Evolutionary conservation across 352 stramenopile genomes (phyloP), one percentile per base, ranked within the genome.

Genomic region (Globisporangium spiculum): DNA sequence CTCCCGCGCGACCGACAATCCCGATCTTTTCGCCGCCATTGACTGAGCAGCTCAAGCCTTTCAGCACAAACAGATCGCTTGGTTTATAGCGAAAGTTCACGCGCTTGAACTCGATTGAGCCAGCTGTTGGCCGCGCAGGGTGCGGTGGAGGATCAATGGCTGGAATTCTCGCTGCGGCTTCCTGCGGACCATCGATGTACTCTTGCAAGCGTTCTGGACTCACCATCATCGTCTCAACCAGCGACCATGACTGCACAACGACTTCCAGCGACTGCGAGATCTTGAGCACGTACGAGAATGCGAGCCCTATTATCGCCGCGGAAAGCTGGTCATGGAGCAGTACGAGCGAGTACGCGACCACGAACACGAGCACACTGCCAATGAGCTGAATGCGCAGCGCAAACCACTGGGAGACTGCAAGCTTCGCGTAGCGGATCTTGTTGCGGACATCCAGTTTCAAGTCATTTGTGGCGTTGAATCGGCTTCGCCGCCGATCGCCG

Each of bases 281-380:
- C 46, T 91, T 92, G 4, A 92, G 74, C 26, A 80, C 81, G 77
- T 96, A 98, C 20, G 89, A 89, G 60, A 98, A 92, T 2, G 96
- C 74, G 22, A 98, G 67, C 4, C 81, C 93, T 16, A 91, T 78
- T 9, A 98, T 58, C 10, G 88, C 89, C 4, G 92, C 75, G 0
- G 76, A 83, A 7, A 50, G 41, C 41, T 50, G 41, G 0, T 24
- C 82, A 70, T 4, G 4, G 7, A 88, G 72, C 27, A 77, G 74
- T 1, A 84, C 61, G 14, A 86, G 59, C 24, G 70, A 75, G 0
- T 48, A 48, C 16, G 67, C 75, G 0, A 86, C 76, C 9, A 86
- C 54, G 8, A 71, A 65, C 18, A 75, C 71, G 1, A 85, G 63
- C 10, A 87, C 59, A 8, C 57, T 72, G 65, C 71, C 78, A 2